Base-by-base conservation (phyloP, 805 yeast species). In the Candida argentea region DNA sequence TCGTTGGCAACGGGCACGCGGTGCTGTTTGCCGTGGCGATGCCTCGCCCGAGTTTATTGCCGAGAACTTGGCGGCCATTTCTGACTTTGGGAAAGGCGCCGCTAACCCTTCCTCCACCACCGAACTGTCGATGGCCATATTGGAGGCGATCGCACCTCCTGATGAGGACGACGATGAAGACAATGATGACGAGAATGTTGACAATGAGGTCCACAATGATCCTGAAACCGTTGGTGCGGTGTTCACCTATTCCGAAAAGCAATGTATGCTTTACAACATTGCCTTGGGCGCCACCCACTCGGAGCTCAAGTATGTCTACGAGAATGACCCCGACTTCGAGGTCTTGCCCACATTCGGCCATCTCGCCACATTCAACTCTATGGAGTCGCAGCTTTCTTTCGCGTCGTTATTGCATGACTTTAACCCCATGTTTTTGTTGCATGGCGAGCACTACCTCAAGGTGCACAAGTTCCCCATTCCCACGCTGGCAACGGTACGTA, bases 371-470 rank as follows among this genome's bases (percentile, higher is more conserved):
- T 80, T 87, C 74, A 67, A 70, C 39, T 70, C 76, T 26, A 69
- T 65, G 27, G 60, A 68, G 43, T 61, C 74, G 32, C 70, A 70
- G 33, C 51, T 73, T 31, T 67, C 80, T 20, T 71, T 79, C 50
- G 60, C 68, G 35, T 61, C 66, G 33, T 52, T 77, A 24, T 75
- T 89, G 42, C 80, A 76, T 33, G 76, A 83, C 58, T 89, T 84
- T 67, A 83, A 84, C 57, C 94, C 91, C 35, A 78, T 85, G 73
- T 67, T 79, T 56, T 67, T 89, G 47, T 69, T 89, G 42, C 97
- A 89, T 52, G 98, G 97, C 34, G 98, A 89, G 60, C 96, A 89
- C 54, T 89, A 81, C 56, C 64, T 87, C 43, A 85, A 75, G 55
- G 53, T 89, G 37, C 66, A 67, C 38, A 71, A 76, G 52, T 76